Conservation (phyloP, 768 basidiomycete genomes). For the Trametes gibbosa region DNA sequence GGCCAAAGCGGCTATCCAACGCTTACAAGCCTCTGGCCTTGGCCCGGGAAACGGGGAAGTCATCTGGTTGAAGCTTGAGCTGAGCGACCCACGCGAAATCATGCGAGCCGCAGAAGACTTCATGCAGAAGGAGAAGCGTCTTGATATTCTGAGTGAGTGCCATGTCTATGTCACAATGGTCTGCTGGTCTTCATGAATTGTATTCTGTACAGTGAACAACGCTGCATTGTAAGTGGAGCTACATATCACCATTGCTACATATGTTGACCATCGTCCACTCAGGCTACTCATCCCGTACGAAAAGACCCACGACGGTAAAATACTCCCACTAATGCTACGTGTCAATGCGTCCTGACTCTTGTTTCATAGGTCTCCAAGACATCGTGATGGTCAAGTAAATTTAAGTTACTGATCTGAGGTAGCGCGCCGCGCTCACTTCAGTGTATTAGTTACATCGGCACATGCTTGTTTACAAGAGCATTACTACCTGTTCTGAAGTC, state of each 20-base stretch:
- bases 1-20: slow-evolving; percentile 47
- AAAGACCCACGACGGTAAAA: slow-evolving; percentile 10
- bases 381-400: slow-evolving; percentile 42
- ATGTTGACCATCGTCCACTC: background rate
- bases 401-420: slow-evolving; percentile 14
- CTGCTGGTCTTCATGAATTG: background rate
- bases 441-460: slow-evolving; percentile 27
- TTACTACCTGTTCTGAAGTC: slow-evolving; percentile 33
- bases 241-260: background rate
- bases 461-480: slow-evolving; percentile 27
- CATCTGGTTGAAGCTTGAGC: slow-evolving; percentile 49
- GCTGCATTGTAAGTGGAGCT: slow-evolving; percentile 41
- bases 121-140: slow-evolving; percentile 44
- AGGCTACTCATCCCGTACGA: slow-evolving; percentile 25
- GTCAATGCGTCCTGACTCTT: background rate
- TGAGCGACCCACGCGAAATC: slow-evolving; percentile 46
- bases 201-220: slow-evolving; percentile 45
- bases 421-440: background rate
- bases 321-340: background rate
- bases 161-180: background rate
- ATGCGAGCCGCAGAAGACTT: slow-evolving; percentile 49
- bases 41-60: slow-evolving; percentile 46
- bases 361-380: slow-evolving; percentile 33
- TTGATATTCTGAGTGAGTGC: slow-evolving; percentile 53
- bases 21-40: slow-evolving; percentile 43